Conservation (phyloP, 1,139 yeast genomes). For the Candida sp. region DNA sequence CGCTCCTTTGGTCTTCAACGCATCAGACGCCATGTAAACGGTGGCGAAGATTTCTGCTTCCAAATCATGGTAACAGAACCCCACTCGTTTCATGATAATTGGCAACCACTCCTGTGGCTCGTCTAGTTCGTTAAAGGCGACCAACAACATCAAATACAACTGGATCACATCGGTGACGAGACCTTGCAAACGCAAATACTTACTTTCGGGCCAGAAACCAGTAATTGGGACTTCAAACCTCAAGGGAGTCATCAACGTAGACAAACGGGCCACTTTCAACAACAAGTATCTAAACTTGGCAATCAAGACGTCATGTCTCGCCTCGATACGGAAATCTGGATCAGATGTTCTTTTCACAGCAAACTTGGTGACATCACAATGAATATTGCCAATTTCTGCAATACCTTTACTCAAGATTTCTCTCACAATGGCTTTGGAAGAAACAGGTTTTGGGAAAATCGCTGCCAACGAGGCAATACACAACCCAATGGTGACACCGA, state of each 20-base stretch:
- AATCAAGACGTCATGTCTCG: constrained; percentile 27
- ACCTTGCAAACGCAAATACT: constrained; percentile 27
- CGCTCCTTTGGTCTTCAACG: constrained; percentile 28
- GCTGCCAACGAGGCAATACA: constrained; percentile 34
- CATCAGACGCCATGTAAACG: constrained; percentile 37
- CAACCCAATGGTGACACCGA: constrained; percentile 35
- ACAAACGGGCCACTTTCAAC: constrained; percentile 25
- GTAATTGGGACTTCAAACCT: constrained; percentile 34
- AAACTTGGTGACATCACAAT: constrained; percentile 34
- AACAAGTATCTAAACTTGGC: constrained; percentile 28
- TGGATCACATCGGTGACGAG: constrained; percentile 32
- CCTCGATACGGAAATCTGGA: constrained; percentile 22
- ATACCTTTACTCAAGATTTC: constrained; percentile 26
- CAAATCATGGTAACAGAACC: constrained; percentile 34
- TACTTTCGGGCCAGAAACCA: constrained; percentile 40
- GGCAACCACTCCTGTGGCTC: constrained; percentile 34
- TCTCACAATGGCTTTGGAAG: constrained; percentile 34
- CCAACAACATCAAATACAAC: constrained; percentile 28
- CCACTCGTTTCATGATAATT: constrained; percentile 29
- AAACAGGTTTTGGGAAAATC: constrained; percentile 33
- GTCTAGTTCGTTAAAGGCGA: constrained; percentile 29
- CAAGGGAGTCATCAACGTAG: constrained; percentile 25
- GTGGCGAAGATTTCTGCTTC: constrained; percentile 36
- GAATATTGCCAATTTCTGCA: constrained; percentile 32
- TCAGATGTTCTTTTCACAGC: constrained; percentile 26